Base-by-base conservation (phyloP, 345 rosid species). In the Brassica carinata region DNA sequence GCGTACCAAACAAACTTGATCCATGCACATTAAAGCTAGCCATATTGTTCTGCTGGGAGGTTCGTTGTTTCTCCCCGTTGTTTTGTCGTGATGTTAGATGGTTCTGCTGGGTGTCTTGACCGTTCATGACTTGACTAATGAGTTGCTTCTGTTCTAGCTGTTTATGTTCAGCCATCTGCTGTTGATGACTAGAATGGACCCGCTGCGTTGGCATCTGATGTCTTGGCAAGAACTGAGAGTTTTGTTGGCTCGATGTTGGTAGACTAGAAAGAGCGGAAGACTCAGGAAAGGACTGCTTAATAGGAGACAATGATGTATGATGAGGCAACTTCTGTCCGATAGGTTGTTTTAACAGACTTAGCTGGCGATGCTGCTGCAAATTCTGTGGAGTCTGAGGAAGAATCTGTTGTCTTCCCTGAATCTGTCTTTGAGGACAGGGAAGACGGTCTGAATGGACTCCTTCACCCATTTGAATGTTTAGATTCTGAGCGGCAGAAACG, bases 51-150 rank as follows among this genome's bases (percentile, higher is more conserved):
- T 90, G 90, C 65, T 86, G 95, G 8, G 67, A 38, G 66, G 84
- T 90, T 71, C 82, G 83, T 34, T 87, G 92, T 84, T 88, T 92
- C 85, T 88, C 93, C 43, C 84, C 73, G 68, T 64, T 79, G 81
- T 83, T 89, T 72, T 87, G 90, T 74, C 81, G 90, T 15, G 87
- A 82, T 17, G 82, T 83, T 79, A 87, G 81, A 79, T 89, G 95
- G 79, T 70, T 86, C 71, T 83, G 96, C 71, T 85, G 90, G 76
- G 80, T 81, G 48, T 81, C 80, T 40, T 77, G 58, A 53, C 78
- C 78, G 81, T 82, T 85, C 67, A 89, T 15, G 67, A 80, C 88
- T 78, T 89, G 90, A 18, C 84, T 83, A 76, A 84, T 77, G 62
- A 84, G 70, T 75, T 66, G 83, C n/a, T 79, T 86, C 34, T 10